Conservation (phyloP, 2,329 filamentous ascomycete genomes). For the Penicillium italicum region DNA sequence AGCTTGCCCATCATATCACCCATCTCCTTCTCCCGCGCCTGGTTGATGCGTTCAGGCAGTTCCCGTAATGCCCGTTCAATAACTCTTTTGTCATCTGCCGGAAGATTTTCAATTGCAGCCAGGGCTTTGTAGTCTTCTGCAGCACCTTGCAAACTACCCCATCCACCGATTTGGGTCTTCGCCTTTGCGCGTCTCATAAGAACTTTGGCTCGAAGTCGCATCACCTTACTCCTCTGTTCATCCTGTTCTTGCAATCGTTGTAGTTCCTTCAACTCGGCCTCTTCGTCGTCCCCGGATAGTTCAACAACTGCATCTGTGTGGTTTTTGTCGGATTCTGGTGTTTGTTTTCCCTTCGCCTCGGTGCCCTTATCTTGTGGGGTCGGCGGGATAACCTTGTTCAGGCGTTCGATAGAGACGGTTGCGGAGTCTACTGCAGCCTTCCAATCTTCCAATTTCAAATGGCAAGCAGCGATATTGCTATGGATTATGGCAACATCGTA, state of each 20-base stretch:
- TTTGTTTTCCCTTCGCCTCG: conserved; percentile 16
- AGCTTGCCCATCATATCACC: conserved; percentile 97
- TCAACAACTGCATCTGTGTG: conserved; percentile 46
- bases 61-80: conserved; percentile 63
- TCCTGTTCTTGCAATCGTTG: conserved; percentile 44
- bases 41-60: conserved; percentile 67
- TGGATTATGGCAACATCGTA: conserved; percentile 84
- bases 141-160: conserved; percentile 75
- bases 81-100: conserved; percentile 62
- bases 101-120: conserved; percentile 57
- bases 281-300: conserved; percentile 43
- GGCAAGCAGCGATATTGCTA: conserved; percentile 85
- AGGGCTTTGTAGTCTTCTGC: conserved; percentile 75
- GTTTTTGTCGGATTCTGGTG: conserved; percentile 6
- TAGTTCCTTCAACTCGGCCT: conserved; percentile 43
- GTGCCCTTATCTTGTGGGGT: conserved; percentile 27
- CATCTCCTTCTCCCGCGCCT: conserved; percentile 81
- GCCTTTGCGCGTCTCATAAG: conserved; percentile 75
- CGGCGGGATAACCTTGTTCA: conserved; percentile 60
- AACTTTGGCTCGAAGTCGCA: conserved; percentile 75
- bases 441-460: conserved; percentile 81
- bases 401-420: conserved; percentile 65
- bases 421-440: conserved; percentile 74
- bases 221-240: conserved; percentile 59
- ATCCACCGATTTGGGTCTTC: conserved; percentile 66